Percentiles rank a stretch among this genome's conserved stretches.
phyloP scores from a whole-genome alignment of 495 filamentous ascomycete genomes.

The Melanomma pulvis-pyrius region DNA sequence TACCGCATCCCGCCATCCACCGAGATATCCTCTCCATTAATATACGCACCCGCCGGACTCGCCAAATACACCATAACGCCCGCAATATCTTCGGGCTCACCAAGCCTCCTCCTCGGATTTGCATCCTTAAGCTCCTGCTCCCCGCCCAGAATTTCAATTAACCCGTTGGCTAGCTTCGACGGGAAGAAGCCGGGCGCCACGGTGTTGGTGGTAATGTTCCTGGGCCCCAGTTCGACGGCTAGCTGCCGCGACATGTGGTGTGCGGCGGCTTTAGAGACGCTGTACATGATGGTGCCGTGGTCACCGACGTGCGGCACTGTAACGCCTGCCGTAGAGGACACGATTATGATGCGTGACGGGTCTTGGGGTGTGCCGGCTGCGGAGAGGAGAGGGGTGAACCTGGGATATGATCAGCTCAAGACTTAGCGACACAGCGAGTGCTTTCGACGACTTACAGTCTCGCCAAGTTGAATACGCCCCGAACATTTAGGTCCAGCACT shows the following conservation, averaged over 20 bases:
- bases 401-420: not conserved
- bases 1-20: constrained; percentile 41
- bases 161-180: constrained; percentile 48
- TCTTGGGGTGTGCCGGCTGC: constrained; percentile 42
- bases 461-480: constrained; percentile 48
- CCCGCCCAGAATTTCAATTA: constrained; percentile 49
- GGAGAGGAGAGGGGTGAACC: constrained; percentile 46
- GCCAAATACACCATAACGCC: constrained; percentile 48
- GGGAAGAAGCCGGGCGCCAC: constrained; percentile 52
- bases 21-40: constrained; percentile 45
- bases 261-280: constrained; percentile 51
- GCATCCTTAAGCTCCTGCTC: constrained; percentile 37
- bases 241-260: constrained; percentile 48
- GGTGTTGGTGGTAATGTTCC: constrained; percentile 50
- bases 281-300: constrained; percentile 52
- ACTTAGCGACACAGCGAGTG: not conserved
- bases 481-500: constrained; percentile 50
- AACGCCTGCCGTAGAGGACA: constrained; percentile 45
- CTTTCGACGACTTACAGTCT: constrained; percentile 29
- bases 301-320: constrained; percentile 49
- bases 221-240: constrained; percentile 48
- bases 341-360: constrained; percentile 48
- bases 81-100: constrained; percentile 50
- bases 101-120: constrained; percentile 46
- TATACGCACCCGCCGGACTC: constrained; percentile 43